A percentile compares a stretch with the other conserved stretches of the same genome.
phyloP scores from a whole-genome alignment of 306 rosid species.

The Herpetospermum pedunculosum region DNA sequence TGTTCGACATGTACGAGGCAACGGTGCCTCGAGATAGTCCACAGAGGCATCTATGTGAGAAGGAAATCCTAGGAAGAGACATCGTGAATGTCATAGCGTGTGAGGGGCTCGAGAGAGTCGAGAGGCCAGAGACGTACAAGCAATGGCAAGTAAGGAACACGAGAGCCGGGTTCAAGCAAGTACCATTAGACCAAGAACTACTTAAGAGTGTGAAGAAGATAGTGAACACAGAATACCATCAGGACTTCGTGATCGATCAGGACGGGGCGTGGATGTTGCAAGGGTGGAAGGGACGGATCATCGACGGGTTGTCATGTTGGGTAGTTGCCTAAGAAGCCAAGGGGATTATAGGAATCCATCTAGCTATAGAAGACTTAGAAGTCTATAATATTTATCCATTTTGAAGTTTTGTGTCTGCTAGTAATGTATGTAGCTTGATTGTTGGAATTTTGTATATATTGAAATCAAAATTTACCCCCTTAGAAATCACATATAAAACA shows the following conservation, averaged over 20 bases:
- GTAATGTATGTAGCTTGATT: not conserved
- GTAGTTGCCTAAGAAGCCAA: constrained; percentile 25
- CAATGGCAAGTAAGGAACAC: constrained; percentile 71
- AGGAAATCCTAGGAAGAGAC: constrained; percentile 47
- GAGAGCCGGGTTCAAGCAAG: constrained; percentile 66
- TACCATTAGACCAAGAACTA: constrained; percentile 30
- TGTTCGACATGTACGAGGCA: constrained; percentile 69
- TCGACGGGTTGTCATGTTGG: constrained; percentile 68
- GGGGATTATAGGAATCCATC: not conserved
- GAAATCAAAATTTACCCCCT: not conserved
- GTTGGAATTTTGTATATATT: not conserved
- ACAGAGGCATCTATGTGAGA: constrained; percentile 43
- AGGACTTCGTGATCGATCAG: constrained; percentile 43
- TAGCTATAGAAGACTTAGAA: not conserved
- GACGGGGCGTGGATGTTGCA: constrained; percentile 69
- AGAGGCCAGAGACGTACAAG: constrained; percentile 78
- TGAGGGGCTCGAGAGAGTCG: constrained; percentile 42
- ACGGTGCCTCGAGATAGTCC: constrained; percentile 43
- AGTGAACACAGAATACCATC: constrained; percentile 50
- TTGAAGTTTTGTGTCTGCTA: not conserved
- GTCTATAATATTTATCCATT: not conserved
- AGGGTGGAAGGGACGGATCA: constrained; percentile 77
- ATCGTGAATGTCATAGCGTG: constrained; percentile 68
- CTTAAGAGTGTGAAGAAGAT: constrained; percentile 27
- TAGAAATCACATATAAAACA: not conserved